phyloP scores from a whole-genome alignment of 305 asterid species.

The Solanum hybrid region DNA sequence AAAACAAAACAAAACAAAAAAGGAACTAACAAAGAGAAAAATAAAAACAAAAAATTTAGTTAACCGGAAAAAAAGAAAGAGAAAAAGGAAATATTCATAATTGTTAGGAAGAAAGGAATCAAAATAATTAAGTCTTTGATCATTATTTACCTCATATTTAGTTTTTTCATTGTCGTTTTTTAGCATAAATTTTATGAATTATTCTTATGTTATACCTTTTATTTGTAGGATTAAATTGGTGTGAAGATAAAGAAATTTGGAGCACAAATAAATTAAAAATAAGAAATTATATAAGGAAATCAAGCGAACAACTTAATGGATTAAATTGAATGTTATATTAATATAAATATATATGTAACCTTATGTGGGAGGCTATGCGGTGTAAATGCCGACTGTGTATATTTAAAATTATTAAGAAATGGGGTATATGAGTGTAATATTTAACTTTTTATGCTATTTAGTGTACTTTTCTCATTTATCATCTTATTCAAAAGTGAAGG shows the following conservation, averaged over 20 bases:
- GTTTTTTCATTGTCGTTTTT: too few relatives aligned
- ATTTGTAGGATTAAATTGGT: neutral
- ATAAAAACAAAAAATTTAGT: neutral
- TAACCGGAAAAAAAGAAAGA: neutral
- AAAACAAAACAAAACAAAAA: neutral
- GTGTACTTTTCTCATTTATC: neutral
- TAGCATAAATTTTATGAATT: neutral
- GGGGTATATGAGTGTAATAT: neutral
- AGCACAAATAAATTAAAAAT: too few relatives aligned
- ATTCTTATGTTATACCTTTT: too few relatives aligned
- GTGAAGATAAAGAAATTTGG: neutral
- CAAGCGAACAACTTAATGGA: neutral
- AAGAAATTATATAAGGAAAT: too few relatives aligned
- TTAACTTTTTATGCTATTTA: too few relatives aligned
- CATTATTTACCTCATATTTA: too few relatives aligned
- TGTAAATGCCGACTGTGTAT: neutral
- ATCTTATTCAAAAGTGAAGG: neutral
- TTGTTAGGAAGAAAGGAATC: neutral
- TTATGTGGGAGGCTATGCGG: neutral
- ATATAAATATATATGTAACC: neutral
- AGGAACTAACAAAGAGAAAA: neutral
- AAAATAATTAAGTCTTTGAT: neutral
- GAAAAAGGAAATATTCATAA: neutral
- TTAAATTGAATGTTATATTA: too few relatives aligned
- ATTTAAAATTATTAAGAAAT: too few relatives aligned